phyloP scores from a whole-genome alignment of 73 alveolate genomes.

The Paramecium biaurelia region DNA sequence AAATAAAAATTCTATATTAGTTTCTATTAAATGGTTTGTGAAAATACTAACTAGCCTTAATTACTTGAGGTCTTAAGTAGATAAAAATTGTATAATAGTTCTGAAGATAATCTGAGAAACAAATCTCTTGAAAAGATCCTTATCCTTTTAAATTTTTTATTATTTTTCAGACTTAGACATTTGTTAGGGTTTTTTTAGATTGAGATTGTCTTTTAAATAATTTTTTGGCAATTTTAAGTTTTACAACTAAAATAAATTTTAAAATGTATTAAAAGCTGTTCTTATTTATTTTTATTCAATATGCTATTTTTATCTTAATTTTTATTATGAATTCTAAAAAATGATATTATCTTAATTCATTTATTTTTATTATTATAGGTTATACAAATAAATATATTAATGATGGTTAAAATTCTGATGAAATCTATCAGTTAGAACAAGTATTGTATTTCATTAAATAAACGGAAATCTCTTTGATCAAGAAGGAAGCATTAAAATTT shows the following conservation, averaged over 20 bases:
- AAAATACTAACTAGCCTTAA: neutral
- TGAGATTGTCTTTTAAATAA: neutral
- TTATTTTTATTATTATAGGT: neutral
- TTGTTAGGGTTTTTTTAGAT: too few species aligned
- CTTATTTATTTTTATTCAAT: neutral
- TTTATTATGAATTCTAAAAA: neutral
- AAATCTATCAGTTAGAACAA: neutral
- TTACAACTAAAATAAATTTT: neutral
- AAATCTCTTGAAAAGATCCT: neutral
- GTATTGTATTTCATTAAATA: too few species aligned
- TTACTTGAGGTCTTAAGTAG: neutral
- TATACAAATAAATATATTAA: neutral
- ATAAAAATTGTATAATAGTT: neutral
- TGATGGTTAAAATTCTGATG: neutral
- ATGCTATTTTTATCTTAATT: neutral
- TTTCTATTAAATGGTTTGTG: neutral
- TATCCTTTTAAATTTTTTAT: neutral
- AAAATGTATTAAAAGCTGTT: neutral
- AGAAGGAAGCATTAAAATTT: neutral
- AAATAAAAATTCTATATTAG: neutral
- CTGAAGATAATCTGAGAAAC: neutral
- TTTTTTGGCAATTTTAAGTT: neutral
- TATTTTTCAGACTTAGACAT: neutral
- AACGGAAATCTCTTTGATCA: neutral
- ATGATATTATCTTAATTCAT: neutral